Percentiles rank a stretch among this genome's conserved stretches.
These are phyloP conservation scores for Neocatenulostroma microsporum DNA, from an alignment of 2,329 filamentous ascomycete species.

Conservation along the genomic window DNA sequence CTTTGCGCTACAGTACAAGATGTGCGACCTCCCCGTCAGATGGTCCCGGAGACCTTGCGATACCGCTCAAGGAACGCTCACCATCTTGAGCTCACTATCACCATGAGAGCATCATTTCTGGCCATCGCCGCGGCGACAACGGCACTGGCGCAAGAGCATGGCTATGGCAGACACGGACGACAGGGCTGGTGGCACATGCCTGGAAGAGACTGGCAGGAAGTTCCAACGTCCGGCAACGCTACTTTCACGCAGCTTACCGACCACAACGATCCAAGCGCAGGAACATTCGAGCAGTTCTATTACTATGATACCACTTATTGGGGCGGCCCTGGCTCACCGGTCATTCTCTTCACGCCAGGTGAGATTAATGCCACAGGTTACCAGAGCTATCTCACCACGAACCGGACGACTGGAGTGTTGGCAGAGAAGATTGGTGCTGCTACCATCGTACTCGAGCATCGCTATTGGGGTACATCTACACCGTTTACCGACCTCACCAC, in stretches of 20 bases:
- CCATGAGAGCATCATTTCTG: neutral
- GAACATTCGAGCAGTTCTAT: constrained; percentile 49
- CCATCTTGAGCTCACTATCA: too few relatives aligned
- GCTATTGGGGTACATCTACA: constrained; percentile 52
- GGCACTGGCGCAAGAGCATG: neutral
- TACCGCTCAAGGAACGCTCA: too few relatives aligned
- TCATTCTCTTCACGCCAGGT: constrained; percentile 38
- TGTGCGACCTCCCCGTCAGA: too few relatives aligned
- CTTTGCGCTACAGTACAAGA: too few relatives aligned
- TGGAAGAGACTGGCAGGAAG: neutral
- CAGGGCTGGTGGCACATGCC: neutral
- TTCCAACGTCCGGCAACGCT: constrained; percentile 2
- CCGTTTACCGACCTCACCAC: constrained; percentile 46
- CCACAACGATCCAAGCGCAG: constrained; percentile 47
- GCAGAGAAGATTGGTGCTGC: constrained; percentile 49
- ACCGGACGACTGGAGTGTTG: constrained; percentile 43
- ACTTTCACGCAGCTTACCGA: constrained; percentile 37
- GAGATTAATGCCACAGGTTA: constrained; percentile 44
- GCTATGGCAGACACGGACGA: neutral
- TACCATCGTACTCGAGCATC: constrained; percentile 50
- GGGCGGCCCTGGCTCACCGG: constrained; percentile 47
- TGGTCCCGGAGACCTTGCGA: too few relatives aligned
- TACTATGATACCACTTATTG: constrained; percentile 47
- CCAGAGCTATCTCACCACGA: constrained; percentile 44
- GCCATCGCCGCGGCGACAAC: neutral